phyloP scores from a whole-genome alignment of 2,329 filamentous ascomycete species.

The Biscogniauxia mediterranea region DNA sequence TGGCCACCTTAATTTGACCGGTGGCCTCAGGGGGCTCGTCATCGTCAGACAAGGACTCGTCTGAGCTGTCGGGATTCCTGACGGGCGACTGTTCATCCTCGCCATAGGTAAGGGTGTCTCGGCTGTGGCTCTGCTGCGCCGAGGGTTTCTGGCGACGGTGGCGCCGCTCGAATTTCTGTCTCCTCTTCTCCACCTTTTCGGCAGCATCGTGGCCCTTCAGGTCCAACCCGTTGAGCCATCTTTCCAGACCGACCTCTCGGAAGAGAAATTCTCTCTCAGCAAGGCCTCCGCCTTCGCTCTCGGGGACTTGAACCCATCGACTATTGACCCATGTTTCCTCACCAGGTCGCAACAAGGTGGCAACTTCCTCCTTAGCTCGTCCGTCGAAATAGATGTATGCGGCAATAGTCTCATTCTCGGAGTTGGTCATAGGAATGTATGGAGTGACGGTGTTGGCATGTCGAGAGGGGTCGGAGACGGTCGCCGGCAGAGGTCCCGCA shows the following conservation, averaged over 20 bases:
- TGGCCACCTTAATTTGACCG: constrained; percentile 95
- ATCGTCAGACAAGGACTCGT: constrained; percentile 67
- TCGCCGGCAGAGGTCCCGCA: constrained; percentile 68
- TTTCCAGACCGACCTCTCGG: constrained; percentile 90
- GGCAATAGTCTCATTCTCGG: constrained; percentile 93
- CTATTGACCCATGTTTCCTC: constrained; percentile 99
- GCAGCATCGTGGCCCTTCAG: constrained; percentile 90
- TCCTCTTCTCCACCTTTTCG: constrained; percentile 84
- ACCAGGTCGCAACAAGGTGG: constrained; percentile 83
- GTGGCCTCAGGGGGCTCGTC: constrained; percentile 92
- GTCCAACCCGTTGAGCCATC: constrained; percentile 95
- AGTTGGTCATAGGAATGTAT: constrained; percentile 89
- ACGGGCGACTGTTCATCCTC: constrained; percentile 72
- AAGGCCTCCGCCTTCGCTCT: constrained; percentile 86
- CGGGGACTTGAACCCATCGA: constrained; percentile 91
- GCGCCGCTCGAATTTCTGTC: constrained; percentile 72
- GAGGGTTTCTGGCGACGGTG: constrained; percentile 60
- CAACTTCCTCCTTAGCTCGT: constrained; percentile 91
- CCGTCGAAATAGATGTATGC: constrained; percentile 99
- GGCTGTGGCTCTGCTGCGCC: constrained; percentile 37
- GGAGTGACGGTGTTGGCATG: constrained; percentile 64
- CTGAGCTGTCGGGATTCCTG: constrained; percentile 69
- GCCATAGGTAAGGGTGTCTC: constrained; percentile 75
- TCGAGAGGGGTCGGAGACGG: constrained; percentile 44
- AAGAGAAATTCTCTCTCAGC: constrained; percentile 97